Evolutionary conservation across 2,329 filamentous ascomycete genomes (phyloP).

Genomic region (Pyrenophora teres): DNA sequence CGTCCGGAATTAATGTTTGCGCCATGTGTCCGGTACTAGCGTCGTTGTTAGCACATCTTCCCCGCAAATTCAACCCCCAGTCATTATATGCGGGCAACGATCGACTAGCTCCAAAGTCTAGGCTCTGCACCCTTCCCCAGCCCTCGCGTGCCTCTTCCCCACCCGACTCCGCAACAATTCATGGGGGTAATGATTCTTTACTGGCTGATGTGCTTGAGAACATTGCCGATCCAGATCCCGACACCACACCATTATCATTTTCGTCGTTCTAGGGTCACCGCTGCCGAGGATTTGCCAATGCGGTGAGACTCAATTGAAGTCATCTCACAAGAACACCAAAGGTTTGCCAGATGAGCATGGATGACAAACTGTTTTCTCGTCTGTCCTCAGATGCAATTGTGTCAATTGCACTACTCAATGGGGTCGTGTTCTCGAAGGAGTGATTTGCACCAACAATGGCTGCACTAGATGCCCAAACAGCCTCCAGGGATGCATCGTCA

Average conservation of each 20-base stretch:
- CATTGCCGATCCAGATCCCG: slow-evolving; percentile 5
- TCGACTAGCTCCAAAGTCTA: slow-evolving; percentile 23
- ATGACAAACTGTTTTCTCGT: not conserved
- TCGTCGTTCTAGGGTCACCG: slow-evolving; percentile 3
- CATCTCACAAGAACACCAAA: not conserved
- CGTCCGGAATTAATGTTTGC: slow-evolving; percentile 23
- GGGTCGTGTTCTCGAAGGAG: not conserved
- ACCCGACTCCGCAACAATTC: slow-evolving; percentile 31
- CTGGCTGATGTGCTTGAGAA: slow-evolving; percentile 2
- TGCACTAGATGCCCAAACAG: slow-evolving; percentile 4
- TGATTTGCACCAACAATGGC: not conserved
- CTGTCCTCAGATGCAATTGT: not conserved
- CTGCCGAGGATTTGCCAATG: slow-evolving; percentile 2
- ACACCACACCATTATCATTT: slow-evolving; percentile 2
- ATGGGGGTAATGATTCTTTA: slow-evolving; percentile 2
- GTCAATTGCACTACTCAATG: not conserved
- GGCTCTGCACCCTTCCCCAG: slow-evolving; percentile 29
- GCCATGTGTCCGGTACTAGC: slow-evolving; percentile 8
- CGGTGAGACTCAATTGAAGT: not conserved
- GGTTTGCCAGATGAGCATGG: not conserved
- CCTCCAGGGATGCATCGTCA: slow-evolving; percentile 1
- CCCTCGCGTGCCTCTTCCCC: slow-evolving; percentile 27
- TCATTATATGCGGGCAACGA: slow-evolving; percentile 24
- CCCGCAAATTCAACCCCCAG: slow-evolving; percentile 36
- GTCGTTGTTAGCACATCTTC: slow-evolving; percentile 32